These are phyloP conservation scores for Ceratobasidium sp. DNA, from an alignment of 1,284 basidiomycete genomes.

Conservation along the genomic window DNA sequence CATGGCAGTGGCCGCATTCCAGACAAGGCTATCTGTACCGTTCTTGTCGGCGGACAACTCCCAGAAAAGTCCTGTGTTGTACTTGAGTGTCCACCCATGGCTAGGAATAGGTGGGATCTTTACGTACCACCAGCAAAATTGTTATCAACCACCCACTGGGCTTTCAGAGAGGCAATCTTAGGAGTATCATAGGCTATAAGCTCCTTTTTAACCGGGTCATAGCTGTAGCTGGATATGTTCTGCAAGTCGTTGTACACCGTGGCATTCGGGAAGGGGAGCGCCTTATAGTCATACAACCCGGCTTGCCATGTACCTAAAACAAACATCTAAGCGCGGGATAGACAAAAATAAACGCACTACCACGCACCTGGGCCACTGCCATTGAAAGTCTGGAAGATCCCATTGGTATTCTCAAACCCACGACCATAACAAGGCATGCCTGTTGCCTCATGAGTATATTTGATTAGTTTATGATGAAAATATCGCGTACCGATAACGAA, in stretches of 20 bases:
- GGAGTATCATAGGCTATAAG: slow-evolving; percentile 84
- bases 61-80: too few relatives aligned
- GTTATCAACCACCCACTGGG: slow-evolving; percentile 72
- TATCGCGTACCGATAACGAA: too few relatives aligned
- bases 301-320: slow-evolving; percentile 53
- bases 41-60: slow-evolving; percentile 70
- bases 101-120: too few relatives aligned
- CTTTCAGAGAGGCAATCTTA: slow-evolving; percentile 73
- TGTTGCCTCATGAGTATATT: slow-evolving; percentile 45
- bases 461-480: too few relatives aligned
- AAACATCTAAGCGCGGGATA: slow-evolving; percentile 52
- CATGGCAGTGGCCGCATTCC: slow-evolving; percentile 56
- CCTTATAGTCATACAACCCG: slow-evolving; percentile 73
- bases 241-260: background rate
- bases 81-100: too few relatives aligned
- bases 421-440: slow-evolving; percentile 86
- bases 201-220: slow-evolving; percentile 62
- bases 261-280: slow-evolving; percentile 62
- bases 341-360: slow-evolving; percentile 46
- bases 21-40: slow-evolving; percentile 64
- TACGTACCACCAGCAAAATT: slow-evolving; percentile 68
- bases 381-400: slow-evolving; percentile 75
- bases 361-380: slow-evolving; percentile 78
- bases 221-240: slow-evolving; percentile 45
- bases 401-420: slow-evolving; percentile 68